phyloP scores from a whole-genome alignment of 2,329 filamentous ascomycete genomes.

The Colletotrichum musae region DNA sequence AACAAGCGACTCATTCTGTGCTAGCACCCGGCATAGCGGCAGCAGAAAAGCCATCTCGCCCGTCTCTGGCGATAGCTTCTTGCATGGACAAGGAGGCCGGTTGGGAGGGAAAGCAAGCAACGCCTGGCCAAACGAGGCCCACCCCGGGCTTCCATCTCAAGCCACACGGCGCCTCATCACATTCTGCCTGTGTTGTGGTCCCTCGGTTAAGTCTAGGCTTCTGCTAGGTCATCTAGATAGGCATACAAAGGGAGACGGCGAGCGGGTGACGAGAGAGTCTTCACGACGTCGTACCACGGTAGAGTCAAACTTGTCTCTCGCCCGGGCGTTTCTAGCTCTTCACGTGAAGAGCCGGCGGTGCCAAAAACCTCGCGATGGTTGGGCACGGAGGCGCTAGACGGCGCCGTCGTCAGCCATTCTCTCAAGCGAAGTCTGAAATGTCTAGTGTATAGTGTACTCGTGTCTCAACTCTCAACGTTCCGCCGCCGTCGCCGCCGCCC shows the following conservation, averaged over 20 bases:
- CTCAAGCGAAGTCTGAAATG: constrained; percentile 35
- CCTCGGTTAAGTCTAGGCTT: background rate
- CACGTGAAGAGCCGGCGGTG: constrained; percentile 22
- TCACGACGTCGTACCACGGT: constrained; percentile 1
- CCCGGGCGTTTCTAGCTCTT: constrained; percentile 11
- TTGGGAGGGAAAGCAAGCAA: constrained; percentile 32
- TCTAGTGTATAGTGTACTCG: constrained; percentile 2
- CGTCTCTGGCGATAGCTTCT: constrained; percentile 29
- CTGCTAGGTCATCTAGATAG: too few relatives aligned
- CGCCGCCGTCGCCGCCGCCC: constrained; percentile 10
- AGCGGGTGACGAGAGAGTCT: background rate
- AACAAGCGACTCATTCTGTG: constrained; percentile 34
- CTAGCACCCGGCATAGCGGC: constrained; percentile 33
- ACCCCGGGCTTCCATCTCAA: background rate
- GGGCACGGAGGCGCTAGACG: constrained; percentile 38
- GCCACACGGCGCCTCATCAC: constrained; percentile 30
- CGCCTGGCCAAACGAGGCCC: constrained; percentile 2
- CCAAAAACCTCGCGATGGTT: constrained; percentile 29
- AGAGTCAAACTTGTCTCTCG: background rate
- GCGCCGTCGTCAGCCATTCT: constrained; percentile 35
- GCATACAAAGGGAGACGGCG: background rate
- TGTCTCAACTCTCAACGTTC: constrained; percentile 41
- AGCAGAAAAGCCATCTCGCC: constrained; percentile 4
- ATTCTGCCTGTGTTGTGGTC: background rate
- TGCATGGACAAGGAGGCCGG: constrained; percentile 4